Conservation (phyloP, 2,329 filamentous ascomycete species). For the Fusarium dimerum region DNA sequence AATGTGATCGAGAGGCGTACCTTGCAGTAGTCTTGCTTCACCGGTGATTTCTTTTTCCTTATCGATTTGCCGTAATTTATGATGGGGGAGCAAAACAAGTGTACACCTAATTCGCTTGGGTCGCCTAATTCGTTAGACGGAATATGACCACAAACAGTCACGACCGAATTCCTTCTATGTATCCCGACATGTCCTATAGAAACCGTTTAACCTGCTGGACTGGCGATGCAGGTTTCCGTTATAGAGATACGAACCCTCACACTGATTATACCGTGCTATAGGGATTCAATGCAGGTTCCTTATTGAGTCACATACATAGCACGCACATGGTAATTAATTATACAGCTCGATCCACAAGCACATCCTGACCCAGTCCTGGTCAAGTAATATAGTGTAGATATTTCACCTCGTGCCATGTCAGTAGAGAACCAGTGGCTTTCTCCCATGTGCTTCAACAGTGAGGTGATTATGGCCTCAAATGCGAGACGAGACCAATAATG, state of each 20-base stretch:
- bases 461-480: not conserved
- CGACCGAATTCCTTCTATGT: too few species aligned
- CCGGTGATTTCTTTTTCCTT: not conserved
- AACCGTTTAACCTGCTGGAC: too few species aligned
- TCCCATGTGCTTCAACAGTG: not conserved
- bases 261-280: not conserved
- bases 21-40: not conserved
- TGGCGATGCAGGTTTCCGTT: too few species aligned
- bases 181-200: too few species aligned
- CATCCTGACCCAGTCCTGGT: not conserved
- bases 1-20: not conserved
- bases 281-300: not conserved
- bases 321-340: too few species aligned
- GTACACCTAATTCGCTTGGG: too few species aligned
- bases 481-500: not conserved
- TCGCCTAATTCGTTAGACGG: too few species aligned
- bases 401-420: not conserved
- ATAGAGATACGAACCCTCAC: too few species aligned
- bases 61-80: too few species aligned
- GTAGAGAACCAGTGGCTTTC: not conserved
- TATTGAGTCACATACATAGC: not conserved
- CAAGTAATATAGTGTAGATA: not conserved
- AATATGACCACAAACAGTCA: too few species aligned
- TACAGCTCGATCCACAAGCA: not conserved
- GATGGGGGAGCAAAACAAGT: too few species aligned